phyloP scores from a whole-genome alignment of 805 yeast genomes.

The Komagataella pseudopastoris region DNA sequence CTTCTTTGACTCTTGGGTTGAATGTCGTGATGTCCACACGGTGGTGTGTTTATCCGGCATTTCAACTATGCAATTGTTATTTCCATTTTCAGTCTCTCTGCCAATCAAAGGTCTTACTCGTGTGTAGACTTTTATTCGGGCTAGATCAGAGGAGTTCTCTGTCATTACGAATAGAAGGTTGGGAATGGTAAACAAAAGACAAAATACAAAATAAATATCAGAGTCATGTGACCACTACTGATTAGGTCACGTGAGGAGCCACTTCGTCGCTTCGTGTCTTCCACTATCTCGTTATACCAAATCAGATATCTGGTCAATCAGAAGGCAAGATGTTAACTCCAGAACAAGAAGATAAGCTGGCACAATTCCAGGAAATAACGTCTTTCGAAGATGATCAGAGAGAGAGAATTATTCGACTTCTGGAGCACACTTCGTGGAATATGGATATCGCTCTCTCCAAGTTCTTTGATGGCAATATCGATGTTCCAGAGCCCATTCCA shows the following conservation, averaged over 20 bases:
- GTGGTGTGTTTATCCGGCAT: conserved; percentile 16
- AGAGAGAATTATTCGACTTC: conserved; percentile 29
- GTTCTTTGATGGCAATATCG: conserved; percentile 45
- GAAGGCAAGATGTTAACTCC: conserved; percentile 6
- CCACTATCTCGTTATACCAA: not conserved
- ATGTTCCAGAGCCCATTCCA: conserved; percentile 2
- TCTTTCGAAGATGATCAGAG: conserved; percentile 32
- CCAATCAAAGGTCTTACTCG: conserved; percentile 33
- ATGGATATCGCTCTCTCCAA: conserved; percentile 47
- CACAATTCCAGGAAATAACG: conserved; percentile 37
- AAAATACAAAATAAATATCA: not conserved
- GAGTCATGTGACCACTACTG: not conserved
- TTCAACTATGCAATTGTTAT: conserved; percentile 11
- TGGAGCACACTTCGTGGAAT: conserved; percentile 43
- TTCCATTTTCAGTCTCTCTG: conserved; percentile 11
- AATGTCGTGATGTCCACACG: conserved; percentile 5
- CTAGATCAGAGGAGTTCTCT: not conserved
- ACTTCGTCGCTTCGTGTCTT: not conserved
- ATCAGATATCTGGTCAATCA: not conserved
- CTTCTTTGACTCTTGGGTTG: conserved; percentile 9
- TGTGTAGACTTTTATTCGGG: conserved; percentile 29
- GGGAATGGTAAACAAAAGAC: not conserved
- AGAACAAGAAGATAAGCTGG: conserved; percentile 28
- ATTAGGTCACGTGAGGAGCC: not conserved
- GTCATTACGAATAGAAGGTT: not conserved